Percentiles rank a stretch among this genome's conserved stretches.
These are phyloP conservation scores for Cladosporium sp. DNA, from an alignment of 2,329 filamentous ascomycete genomes.

Conservation along the genomic window DNA sequence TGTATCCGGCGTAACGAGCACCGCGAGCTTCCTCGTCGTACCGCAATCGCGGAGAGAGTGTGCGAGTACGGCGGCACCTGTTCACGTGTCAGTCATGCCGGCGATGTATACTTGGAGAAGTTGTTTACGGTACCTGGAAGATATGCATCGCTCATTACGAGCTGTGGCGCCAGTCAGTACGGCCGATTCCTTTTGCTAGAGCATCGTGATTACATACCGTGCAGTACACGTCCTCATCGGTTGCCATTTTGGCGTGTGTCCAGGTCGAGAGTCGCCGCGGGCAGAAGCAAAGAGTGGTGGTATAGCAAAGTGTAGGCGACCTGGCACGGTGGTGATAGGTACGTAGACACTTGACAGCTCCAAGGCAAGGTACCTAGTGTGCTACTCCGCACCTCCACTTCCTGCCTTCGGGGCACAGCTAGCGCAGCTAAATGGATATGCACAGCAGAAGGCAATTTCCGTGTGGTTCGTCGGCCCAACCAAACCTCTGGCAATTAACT, in stretches of 20 bases:
- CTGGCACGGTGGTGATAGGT: background rate
- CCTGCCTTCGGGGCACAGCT: background rate
- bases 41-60: slow-evolving; percentile 92
- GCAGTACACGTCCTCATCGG: slow-evolving; percentile 63
- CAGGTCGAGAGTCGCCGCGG: background rate
- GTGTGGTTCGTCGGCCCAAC: slow-evolving; percentile 14
- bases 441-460: slow-evolving; percentile 16
- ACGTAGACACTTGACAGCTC: background rate
- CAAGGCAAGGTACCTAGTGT: background rate
- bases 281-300: background rate
- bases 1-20: slow-evolving; percentile 77
- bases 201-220: slow-evolving; percentile 51
- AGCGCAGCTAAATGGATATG: slow-evolving; percentile 1
- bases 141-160: slow-evolving; percentile 89
- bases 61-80: slow-evolving; percentile 88
- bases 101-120: slow-evolving; percentile 25
- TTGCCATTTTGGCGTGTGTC: slow-evolving; percentile 23
- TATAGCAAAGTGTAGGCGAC: slow-evolving; percentile 5
- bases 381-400: slow-evolving; percentile 1
- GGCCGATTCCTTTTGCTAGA: background rate
- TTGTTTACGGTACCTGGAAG: slow-evolving; percentile 68
- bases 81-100: slow-evolving; percentile 22
- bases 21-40: slow-evolving; percentile 80
- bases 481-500: slow-evolving; percentile 6
- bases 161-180: slow-evolving; percentile 53